Base-by-base conservation (phyloP, 2,329 filamentous ascomycete genomes). In the Pezicula carpinea region DNA sequence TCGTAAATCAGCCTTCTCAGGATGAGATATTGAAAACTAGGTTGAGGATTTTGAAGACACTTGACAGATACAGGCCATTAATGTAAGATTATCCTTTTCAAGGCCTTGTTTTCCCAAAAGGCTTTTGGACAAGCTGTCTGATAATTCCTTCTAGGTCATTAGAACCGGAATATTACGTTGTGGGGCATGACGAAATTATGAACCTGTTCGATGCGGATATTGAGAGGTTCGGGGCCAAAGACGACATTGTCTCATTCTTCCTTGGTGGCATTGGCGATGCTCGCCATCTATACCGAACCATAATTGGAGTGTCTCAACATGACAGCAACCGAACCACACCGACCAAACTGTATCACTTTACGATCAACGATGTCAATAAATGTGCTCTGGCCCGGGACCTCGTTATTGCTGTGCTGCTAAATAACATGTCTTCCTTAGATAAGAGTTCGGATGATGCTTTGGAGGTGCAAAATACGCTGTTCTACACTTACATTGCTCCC, bases 181-280 rank as follows among this genome's bases (percentile, higher is more conserved):
- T 50, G 7, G 50, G 44, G 3, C 44, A 50, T n/a, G 50, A 50
- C 8, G 6, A 21, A 18, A 33, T 31, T 3, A 31, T 17, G 17
- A 34, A 40, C 4, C 22, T 48, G 6, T 46, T 38, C 7, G 34
- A 49, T 18, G 5, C 14, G 18, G 17, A 8, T 21, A 38, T 42
- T 41, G 11, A 10, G 5, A 41, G 13, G 6, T 23, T 39, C n/a
- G 19, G 19, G 6, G 29, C 35, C 6, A 19, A 41, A 22, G 15
- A 39, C 6, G 34, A 40, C 15, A 32, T 11, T 31, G 31, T 50
- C 8, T 48, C 52, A 7, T 52, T 53, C 23, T 44, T 53, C 14
- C 44, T 53, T 17, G 44, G 35, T 29, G 49, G 47, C 22, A 44
- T 50, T 21, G 47, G 49, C 6, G 49, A 53, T 38, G 49, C 44